phyloP scores from a whole-genome alignment of 306 rosid species.

The Cicer chorassanicum region DNA sequence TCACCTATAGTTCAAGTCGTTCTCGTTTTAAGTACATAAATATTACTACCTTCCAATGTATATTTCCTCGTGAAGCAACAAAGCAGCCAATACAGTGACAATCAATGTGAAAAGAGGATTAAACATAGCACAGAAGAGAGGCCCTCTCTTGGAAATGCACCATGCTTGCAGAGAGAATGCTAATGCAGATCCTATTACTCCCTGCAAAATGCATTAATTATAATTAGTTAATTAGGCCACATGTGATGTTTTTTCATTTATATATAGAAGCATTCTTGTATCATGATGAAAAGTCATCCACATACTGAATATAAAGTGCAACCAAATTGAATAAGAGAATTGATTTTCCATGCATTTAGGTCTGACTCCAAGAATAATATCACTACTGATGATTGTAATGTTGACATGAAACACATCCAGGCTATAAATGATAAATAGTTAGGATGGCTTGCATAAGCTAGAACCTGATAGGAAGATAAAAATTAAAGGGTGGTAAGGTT shows the following conservation, averaged over 20 bases:
- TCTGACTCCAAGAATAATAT: conserved; percentile 49
- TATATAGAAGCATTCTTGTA: background rate
- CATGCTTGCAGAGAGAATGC: conserved; percentile 61
- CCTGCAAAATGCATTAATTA: conserved; percentile 40
- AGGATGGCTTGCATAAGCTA: conserved; percentile 53
- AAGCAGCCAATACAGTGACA: conserved; percentile 52
- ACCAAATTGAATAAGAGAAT: conserved; percentile 43
- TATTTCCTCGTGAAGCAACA: conserved; percentile 56
- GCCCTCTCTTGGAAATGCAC: conserved; percentile 61
- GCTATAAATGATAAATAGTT: conserved; percentile 57
- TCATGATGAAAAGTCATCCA: background rate
- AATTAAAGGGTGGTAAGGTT: too few relatives aligned
- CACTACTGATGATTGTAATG: conserved; percentile 51
- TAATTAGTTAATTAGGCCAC: background rate
- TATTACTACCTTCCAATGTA: conserved; percentile 44
- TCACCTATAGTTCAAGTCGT: background rate
- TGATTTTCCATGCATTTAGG: conserved; percentile 52
- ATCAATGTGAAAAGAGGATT: conserved; percentile 57
- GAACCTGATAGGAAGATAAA: conserved; percentile 49
- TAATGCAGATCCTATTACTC: conserved; percentile 57
- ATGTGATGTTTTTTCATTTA: background rate
- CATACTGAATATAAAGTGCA: conserved; percentile 40
- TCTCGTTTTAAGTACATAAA: background rate
- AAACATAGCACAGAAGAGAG: conserved; percentile 61
- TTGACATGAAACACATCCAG: conserved; percentile 63